Percentiles rank a stretch among this genome's conserved stretches.
phyloP scores from a whole-genome alignment of 2,329 filamentous ascomycete species.

The Fusarium beomiforme region DNA sequence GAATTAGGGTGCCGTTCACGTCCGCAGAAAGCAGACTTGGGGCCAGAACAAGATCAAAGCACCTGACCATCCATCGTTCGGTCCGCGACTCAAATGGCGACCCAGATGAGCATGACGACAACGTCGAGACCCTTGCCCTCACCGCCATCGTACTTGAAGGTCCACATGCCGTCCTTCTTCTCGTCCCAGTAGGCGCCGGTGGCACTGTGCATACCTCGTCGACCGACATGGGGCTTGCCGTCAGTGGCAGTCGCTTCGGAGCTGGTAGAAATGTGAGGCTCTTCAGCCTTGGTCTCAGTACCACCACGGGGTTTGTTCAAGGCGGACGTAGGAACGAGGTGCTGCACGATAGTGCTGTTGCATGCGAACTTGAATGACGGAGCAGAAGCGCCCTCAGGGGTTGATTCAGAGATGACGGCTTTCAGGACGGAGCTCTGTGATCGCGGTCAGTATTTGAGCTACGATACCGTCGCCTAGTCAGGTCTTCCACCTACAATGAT shows the following conservation, averaged over 20 bases:
- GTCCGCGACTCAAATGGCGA: constrained; percentile 64
- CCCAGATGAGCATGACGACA: constrained; percentile 81
- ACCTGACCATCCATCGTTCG: constrained; percentile 3
- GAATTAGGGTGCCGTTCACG: constrained; percentile 39
- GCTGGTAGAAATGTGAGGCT: constrained; percentile 66
- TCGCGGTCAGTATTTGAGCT: constrained; percentile 22
- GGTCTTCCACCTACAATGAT: constrained; percentile 78
- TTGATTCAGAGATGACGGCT: constrained; percentile 79
- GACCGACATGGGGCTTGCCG: constrained; percentile 78
- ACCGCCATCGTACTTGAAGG: constrained; percentile 81
- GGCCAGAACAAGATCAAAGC: constrained; percentile 8
- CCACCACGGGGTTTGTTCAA: constrained; percentile 68
- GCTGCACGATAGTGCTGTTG: constrained; percentile 98
- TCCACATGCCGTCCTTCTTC: constrained; percentile 91
- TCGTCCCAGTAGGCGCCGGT: constrained; percentile 91
- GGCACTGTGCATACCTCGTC: constrained; percentile 89
- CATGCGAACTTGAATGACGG: constrained; percentile 92
- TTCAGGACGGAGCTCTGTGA: constrained; percentile 78
- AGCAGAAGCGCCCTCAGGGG: constrained; percentile 63
- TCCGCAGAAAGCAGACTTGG: constrained; percentile 18
- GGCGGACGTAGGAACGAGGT: constrained; percentile 75
- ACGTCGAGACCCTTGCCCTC: constrained; percentile 75
- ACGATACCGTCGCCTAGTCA: not conserved
- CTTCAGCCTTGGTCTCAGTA: constrained; percentile 57
- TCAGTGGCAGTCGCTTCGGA: constrained; percentile 66